phyloP scores from a whole-genome alignment of 2,329 filamentous ascomycete species.

The Venturia pyrina region DNA sequence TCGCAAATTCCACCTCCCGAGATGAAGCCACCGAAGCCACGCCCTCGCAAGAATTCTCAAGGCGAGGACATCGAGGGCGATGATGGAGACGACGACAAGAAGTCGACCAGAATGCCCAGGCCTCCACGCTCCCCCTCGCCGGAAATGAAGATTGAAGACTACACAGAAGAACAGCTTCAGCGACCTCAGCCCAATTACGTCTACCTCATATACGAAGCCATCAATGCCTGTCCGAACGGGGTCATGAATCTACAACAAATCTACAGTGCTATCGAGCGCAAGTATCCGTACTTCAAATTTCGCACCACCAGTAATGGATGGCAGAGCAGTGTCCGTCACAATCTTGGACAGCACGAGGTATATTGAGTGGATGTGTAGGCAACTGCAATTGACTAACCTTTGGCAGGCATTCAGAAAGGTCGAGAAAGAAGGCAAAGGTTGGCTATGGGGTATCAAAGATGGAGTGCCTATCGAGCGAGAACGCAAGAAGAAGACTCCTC shows the following conservation, averaged over 20 bases:
- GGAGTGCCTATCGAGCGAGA: slow-evolving; percentile 12
- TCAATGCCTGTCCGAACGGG: slow-evolving; percentile 44
- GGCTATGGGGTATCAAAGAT: slow-evolving; percentile 14
- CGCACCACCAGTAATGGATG: slow-evolving; percentile 49
- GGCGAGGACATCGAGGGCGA: slow-evolving; percentile 24
- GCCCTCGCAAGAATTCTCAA: slow-evolving; percentile 26
- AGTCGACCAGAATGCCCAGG: slow-evolving; percentile 36
- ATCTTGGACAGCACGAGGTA: slow-evolving; percentile 46
- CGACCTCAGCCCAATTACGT: slow-evolving; percentile 57
- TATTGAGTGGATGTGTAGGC: neutral
- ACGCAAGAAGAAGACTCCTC: slow-evolving; percentile 13
- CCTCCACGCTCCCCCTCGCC: slow-evolving; percentile 49
- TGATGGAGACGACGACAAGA: slow-evolving; percentile 17
- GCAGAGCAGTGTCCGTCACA: slow-evolving; percentile 59
- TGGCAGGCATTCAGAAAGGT: slow-evolving; percentile 12
- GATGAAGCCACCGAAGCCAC: slow-evolving; percentile 21
- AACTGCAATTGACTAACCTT: neutral
- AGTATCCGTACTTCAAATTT: slow-evolving; percentile 56
- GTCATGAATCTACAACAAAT: slow-evolving; percentile 57
- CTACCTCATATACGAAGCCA: slow-evolving; percentile 52
- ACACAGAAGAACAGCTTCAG: slow-evolving; percentile 64
- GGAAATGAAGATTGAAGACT: slow-evolving; percentile 51
- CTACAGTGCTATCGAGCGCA: slow-evolving; percentile 52
- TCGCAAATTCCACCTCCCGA: slow-evolving; percentile 26
- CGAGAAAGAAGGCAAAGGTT: slow-evolving; percentile 15